phyloP scores from a whole-genome alignment of 768 basidiomycete genomes.

The Multifurca ochricompacta region DNA sequence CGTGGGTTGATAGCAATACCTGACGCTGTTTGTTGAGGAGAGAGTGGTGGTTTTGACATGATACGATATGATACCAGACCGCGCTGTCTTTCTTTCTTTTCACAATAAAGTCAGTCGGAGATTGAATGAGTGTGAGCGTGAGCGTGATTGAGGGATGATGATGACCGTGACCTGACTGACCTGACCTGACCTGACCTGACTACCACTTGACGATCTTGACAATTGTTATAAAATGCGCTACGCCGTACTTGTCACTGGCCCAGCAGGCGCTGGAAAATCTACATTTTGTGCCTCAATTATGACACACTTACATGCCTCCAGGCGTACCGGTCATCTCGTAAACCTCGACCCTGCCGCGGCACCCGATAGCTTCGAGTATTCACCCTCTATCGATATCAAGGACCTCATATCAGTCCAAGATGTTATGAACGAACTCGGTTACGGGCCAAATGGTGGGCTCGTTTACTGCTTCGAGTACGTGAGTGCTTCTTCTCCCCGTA shows the following conservation, averaged over 20 bases:
- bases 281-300: constrained; percentile 86
- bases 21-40: constrained; percentile 59
- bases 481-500: constrained; percentile 31
- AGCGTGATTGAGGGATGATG: no score
- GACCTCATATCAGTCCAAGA: constrained; percentile 90
- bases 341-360: constrained; percentile 96
- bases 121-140: no score
- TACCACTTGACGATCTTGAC: not conserved
- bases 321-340: constrained; percentile 83
- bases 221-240: constrained; percentile 57
- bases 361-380: constrained; percentile 80
- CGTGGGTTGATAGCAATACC: constrained; percentile 83
- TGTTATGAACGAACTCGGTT: constrained; percentile 90
- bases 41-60: constrained; percentile 49
- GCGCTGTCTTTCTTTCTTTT: no score
- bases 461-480: constrained; percentile 99
- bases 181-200: no score
- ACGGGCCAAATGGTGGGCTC: constrained; percentile 95
- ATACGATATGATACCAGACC: no score
- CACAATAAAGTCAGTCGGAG: no score
- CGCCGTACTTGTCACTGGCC: constrained; percentile 86
- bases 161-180: no score
- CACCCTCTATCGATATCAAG: constrained; percentile 88
- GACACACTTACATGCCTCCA: constrained; percentile 78
- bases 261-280: constrained; percentile 96